These are phyloP conservation scores for Mytilinidion resinicola DNA, from an alignment of 495 filamentous ascomycete species.

Conservation along the genomic window DNA sequence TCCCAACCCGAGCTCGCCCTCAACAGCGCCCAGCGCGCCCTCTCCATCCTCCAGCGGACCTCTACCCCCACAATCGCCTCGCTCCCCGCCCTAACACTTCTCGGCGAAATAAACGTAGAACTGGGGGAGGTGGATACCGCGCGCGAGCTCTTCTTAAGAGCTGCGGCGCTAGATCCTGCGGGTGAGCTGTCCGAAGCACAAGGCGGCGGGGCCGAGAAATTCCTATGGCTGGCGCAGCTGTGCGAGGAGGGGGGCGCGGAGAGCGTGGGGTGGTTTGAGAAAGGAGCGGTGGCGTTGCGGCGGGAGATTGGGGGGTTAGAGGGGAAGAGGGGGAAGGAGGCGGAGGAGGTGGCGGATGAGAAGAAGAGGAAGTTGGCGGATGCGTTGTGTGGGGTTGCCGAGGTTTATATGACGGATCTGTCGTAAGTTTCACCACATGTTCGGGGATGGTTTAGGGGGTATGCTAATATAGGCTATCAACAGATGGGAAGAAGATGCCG, in stretches of 20 bases:
- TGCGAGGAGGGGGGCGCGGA: slow-evolving; percentile 77
- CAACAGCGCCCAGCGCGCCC: slow-evolving; percentile 55
- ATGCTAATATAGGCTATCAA: too few relatives aligned
- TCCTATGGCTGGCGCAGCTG: slow-evolving; percentile 91
- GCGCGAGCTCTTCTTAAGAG: slow-evolving; percentile 58
- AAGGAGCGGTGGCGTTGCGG: slow-evolving; percentile 64
- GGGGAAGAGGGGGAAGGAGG: slow-evolving; percentile 24
- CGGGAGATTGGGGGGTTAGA: slow-evolving; percentile 53
- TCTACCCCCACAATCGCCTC: slow-evolving; percentile 39
- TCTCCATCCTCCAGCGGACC: slow-evolving; percentile 43
- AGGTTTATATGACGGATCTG: slow-evolving; percentile 98
- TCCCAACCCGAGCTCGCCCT: slow-evolving; percentile 64
- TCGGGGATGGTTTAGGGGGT: too few relatives aligned
- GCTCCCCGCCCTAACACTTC: slow-evolving; percentile 64
- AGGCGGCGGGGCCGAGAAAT: slow-evolving; percentile 87
- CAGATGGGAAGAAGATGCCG: slow-evolving; percentile 83
- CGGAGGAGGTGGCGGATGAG: slow-evolving; percentile 51
- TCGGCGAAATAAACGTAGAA: slow-evolving; percentile 82
- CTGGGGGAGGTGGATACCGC: slow-evolving; percentile 72
- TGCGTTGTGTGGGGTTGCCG: slow-evolving; percentile 80
- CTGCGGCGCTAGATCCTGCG: slow-evolving; percentile 65
- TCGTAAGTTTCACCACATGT: slow-evolving; percentile 39
- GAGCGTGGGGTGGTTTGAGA: slow-evolving; percentile 83
- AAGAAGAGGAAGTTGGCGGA: slow-evolving; percentile 73
- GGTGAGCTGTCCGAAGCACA: slow-evolving; percentile 45